Evolutionary conservation across 1,284 basidiomycete genomes (phyloP), one percentile per base, ranked within the genome.

Genomic region (Ustilago shanxiensis): DNA sequence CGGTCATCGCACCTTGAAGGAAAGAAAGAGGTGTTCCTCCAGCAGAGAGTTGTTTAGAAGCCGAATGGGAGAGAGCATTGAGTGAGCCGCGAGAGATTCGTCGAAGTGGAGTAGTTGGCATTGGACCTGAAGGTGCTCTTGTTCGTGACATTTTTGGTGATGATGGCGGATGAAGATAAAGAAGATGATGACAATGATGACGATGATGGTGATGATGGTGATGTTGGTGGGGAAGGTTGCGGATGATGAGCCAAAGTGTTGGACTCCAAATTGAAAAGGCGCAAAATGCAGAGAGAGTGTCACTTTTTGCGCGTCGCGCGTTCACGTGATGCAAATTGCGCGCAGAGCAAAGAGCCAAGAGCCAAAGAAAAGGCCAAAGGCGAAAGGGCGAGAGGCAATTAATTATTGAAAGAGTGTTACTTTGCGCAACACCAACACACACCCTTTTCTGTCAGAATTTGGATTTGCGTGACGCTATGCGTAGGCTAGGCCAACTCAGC

Each of bases 1-100:
- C 95, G 1, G 90, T 88, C 85, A 98, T 89, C 13, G 92, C 93
- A 13, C 93, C 92, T 66, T 92, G 91, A 53, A 98, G 89, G 81
- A 95, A 96, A 0, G 92, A 92, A 44, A 97, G 90, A 0, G 93
- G 93, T 74, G 93, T 91, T 3, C 64, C 65, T 3, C 68, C 68
- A 9, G 68, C 68, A 33, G 60, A 49, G 37, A 68, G 64, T 55
- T 76, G 73, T 65, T 76, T 76, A 22, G 73, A 72, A 84, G 92
- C 89, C 53, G 86, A 90, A 33, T 70, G 73, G 9, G 93, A 93
- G 56, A 95, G 89, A 5, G 91, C 91, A 62, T 93, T 92, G 22
- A 97, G 90, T 1, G 95, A 96, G 56, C 94, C 93, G 75, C 95
- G 93, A 0, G 95, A 96, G 72, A 97, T 90, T 64, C 95, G 91